These are phyloP conservation scores for Euphorbia schlechtendalii DNA, from an alignment of 441 rosid species.

Conservation along the genomic window DNA sequence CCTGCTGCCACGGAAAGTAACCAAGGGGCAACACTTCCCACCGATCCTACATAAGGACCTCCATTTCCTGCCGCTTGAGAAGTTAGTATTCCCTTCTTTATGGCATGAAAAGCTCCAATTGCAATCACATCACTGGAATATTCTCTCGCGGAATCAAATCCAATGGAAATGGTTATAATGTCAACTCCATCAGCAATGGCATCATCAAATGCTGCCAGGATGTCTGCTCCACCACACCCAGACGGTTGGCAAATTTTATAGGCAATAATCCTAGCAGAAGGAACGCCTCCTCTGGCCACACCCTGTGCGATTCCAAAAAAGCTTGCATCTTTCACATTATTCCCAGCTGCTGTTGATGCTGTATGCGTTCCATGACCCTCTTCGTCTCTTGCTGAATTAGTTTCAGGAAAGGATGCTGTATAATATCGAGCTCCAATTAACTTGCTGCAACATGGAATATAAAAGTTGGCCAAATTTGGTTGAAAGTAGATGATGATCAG, in stretches of 20 bases:
- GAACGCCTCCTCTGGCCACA: constrained; percentile 34
- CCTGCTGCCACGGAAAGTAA: constrained; percentile 56
- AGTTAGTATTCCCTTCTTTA: constrained; percentile 47
- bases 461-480: background rate
- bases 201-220: constrained; percentile 39
- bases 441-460: constrained; percentile 10
- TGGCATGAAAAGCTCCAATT: constrained; percentile 62
- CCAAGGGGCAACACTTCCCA: constrained; percentile 67
- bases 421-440: constrained; percentile 44
- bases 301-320: constrained; percentile 26
- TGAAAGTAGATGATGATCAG: background rate
- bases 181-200: constrained; percentile 47
- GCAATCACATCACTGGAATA: constrained; percentile 38
- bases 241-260: constrained; percentile 29
- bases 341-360: constrained; percentile 30
- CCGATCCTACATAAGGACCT: constrained; percentile 41
- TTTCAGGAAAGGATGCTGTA: background rate
- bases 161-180: constrained; percentile 49
- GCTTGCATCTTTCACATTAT: constrained; percentile 12
- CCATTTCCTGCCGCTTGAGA: constrained; percentile 63
- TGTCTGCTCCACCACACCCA: constrained; percentile 19
- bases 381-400: constrained; percentile 21
- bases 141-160: constrained; percentile 22
- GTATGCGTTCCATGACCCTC: constrained; percentile 40
- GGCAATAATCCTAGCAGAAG: constrained; percentile 32